Evolutionary conservation across 805 yeast species (phyloP).

Genomic region (Candida yuanshanica): DNA sequence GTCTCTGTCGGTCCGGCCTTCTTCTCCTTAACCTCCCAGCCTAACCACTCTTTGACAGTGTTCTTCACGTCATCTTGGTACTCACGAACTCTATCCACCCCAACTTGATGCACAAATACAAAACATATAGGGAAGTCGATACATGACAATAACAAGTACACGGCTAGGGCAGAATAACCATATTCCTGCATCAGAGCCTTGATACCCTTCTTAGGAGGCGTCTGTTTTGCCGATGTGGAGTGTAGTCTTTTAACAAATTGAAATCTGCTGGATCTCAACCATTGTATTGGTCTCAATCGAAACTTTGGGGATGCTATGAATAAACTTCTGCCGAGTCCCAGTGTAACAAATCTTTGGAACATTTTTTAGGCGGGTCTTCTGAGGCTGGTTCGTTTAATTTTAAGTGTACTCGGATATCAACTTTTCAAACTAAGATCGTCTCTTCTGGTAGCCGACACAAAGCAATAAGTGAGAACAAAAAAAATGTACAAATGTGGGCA

Average conservation of each 20-base stretch:
- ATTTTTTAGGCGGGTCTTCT: neutral
- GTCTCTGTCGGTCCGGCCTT: slow-evolving; percentile 25
- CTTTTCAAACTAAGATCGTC: too few relatives aligned
- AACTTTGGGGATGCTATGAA: neutral
- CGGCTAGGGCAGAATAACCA: slow-evolving; percentile 88
- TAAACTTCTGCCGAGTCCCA: neutral
- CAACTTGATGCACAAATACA: slow-evolving; percentile 75
- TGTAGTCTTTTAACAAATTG: neutral
- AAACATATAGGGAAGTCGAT: slow-evolving; percentile 84
- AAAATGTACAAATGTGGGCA: too few relatives aligned
- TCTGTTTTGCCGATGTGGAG: neutral
- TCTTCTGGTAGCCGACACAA: neutral
- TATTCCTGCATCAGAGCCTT: slow-evolving; percentile 75
- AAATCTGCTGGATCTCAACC: neutral
- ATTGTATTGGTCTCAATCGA: neutral
- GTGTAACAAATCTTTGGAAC: neutral
- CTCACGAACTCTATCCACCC: slow-evolving; percentile 72
- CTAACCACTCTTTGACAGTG: slow-evolving; percentile 38
- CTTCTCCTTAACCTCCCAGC: slow-evolving; percentile 42
- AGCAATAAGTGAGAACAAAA: too few relatives aligned
- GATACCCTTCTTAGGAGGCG: slow-evolving; percentile 24
- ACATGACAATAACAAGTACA: slow-evolving; percentile 65
- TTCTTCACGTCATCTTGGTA: slow-evolving; percentile 58
- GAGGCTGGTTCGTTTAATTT: neutral
- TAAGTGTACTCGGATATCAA: too few relatives aligned